phyloP scores from a whole-genome alignment of 192 early-diverging fungal species.

The Podila horticola region DNA sequence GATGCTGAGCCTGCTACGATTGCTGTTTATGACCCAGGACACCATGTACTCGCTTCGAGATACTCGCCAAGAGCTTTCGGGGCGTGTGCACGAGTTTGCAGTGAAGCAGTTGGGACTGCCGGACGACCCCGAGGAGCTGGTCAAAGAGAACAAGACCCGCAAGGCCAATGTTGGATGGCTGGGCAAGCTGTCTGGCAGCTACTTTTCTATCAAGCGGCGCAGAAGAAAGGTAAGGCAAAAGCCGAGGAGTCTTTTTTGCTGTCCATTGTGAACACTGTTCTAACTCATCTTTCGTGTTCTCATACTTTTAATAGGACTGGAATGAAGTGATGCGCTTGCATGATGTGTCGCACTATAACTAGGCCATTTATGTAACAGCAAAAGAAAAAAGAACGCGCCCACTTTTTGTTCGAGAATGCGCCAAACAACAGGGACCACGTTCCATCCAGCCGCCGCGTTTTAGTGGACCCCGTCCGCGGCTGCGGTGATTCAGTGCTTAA shows the following conservation, averaged over 20 bases:
- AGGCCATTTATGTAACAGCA: neutral
- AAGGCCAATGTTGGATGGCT: constrained; percentile 41
- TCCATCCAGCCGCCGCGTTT: too few species aligned
- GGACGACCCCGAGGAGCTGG: constrained; percentile 52
- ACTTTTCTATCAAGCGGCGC: constrained; percentile 53
- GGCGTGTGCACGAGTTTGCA: constrained; percentile 38
- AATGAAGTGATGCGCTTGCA: constrained; percentile 56
- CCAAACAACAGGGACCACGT: too few species aligned
- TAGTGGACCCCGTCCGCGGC: too few species aligned
- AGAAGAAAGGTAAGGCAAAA: constrained; percentile 41
- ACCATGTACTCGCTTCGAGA: constrained; percentile 36
- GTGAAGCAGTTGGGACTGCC: constrained; percentile 44
- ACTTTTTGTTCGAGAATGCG: too few species aligned
- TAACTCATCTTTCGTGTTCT: neutral
- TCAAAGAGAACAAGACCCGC: constrained; percentile 39
- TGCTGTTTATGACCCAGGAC: constrained; percentile 43
- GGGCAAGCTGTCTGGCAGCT: constrained; percentile 40
- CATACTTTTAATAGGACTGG: constrained; percentile 31
- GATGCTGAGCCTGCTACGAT: constrained; percentile 30
- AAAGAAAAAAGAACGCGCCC: too few species aligned
- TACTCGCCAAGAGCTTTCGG: constrained; percentile 23
- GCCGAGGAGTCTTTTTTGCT: too few species aligned
- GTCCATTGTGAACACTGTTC: too few species aligned
- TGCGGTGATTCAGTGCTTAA: too few species aligned
- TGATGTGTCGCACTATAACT: constrained; percentile 52